Percentiles rank a stretch among this genome's conserved stretches.
Conservation (phyloP, 2,329 filamentous ascomycete genomes). For the Phialophora verrucosa region DNA sequence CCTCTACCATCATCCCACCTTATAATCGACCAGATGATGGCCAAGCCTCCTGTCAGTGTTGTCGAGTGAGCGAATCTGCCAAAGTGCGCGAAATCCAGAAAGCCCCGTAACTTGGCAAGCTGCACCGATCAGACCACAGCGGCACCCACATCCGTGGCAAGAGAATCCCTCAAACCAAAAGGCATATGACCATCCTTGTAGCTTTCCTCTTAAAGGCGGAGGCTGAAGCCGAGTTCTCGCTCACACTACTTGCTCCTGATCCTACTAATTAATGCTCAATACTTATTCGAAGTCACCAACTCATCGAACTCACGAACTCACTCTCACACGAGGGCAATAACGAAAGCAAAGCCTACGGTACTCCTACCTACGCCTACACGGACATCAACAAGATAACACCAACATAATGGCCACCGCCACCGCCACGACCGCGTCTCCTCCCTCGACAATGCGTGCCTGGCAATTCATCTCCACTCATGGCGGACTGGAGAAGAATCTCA, state of each 20-base stretch:
- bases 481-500: slow-evolving; percentile 61
- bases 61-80: not conserved
- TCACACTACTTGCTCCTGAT: not conserved
- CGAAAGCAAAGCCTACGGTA: not conserved
- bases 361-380: too few species aligned
- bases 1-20: not conserved
- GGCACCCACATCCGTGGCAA: not conserved
- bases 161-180: not conserved
- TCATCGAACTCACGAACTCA: too few species aligned
- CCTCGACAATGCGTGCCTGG: slow-evolving; percentile 63
- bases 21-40: not conserved
- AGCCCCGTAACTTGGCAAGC: not conserved
- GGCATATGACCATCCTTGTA: too few species aligned
- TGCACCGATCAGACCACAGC: not conserved
- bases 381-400: not conserved
- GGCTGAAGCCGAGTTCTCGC: not conserved
- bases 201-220: not conserved
- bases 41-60: not conserved
- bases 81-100: not conserved
- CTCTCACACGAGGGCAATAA: not conserved
- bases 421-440: slow-evolving; percentile 13
- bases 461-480: slow-evolving; percentile 56
- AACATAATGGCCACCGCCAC: not conserved
- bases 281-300: too few species aligned
- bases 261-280: too few species aligned